phyloP scores from a whole-genome alignment of 768 basidiomycete genomes.

The Phanerochaete carnosa region DNA sequence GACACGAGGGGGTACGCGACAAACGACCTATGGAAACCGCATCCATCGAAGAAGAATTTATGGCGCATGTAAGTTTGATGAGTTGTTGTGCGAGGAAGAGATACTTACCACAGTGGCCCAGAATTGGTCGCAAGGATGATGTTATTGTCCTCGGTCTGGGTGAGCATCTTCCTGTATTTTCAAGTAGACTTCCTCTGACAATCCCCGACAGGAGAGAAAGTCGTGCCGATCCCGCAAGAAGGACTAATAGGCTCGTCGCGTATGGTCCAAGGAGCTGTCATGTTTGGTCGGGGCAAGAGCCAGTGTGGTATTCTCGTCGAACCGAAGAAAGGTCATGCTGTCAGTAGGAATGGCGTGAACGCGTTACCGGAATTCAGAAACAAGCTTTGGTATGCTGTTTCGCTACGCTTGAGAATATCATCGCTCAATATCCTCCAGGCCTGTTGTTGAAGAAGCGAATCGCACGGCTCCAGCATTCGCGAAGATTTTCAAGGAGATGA shows the following conservation, averaged over 20 bases:
- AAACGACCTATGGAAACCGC: conserved; percentile 11
- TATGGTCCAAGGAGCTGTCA: conserved; percentile 6
- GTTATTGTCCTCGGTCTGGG: conserved; percentile 21
- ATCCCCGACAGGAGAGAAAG: conserved; percentile 8
- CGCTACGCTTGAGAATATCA: not conserved
- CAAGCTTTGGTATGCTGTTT: conserved; percentile 11
- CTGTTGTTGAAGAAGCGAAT: conserved; percentile 23
- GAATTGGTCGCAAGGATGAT: conserved; percentile 14
- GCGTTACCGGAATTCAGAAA: conserved; percentile 8
- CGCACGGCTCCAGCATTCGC: conserved; percentile 24
- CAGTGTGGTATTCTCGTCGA: conserved; percentile 37
- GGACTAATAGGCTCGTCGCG: conserved; percentile 15
- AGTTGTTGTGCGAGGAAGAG: too few species aligned
- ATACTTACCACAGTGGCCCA: not conserved
- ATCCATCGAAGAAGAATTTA: too few species aligned
- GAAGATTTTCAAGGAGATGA: conserved; percentile 29
- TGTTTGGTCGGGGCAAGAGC: conserved; percentile 36
- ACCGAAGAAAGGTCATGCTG: conserved; percentile 21
- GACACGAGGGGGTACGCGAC: conserved; percentile 14
- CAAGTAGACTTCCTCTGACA: not conserved
- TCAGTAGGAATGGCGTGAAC: conserved; percentile 5
- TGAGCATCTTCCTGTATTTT: not conserved
- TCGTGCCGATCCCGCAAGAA: conserved; percentile 13
- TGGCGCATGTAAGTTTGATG: conserved; percentile 10
- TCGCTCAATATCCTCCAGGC: conserved; percentile 13